Evolutionary conservation across 140 eudicot species (phyloP), one percentile per base, ranked within the genome.

Genomic region (Flaveria floridana): DNA sequence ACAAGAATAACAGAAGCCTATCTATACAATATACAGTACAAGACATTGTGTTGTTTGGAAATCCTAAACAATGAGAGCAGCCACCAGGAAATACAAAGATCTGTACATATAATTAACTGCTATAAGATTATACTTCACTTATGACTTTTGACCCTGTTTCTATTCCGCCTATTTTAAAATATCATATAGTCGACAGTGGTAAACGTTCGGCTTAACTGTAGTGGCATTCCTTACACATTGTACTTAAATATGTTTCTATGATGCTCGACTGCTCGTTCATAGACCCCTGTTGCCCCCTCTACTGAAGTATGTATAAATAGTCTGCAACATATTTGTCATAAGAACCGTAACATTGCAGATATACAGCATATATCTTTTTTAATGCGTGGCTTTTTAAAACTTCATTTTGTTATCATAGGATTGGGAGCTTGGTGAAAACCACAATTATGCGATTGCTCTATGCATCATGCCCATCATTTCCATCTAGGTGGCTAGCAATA

Each of bases 401-500:
- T 15, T 55, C 44, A 67, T 77, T 68, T 74, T 72, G 20, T 59
- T 62, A 53, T 65, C 70, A 65, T 69, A 94, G 99, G 86, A 94
- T 90, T 83, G 97, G 94, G 47, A 84, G 73, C 68, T 81, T 90
- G 87, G 97, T 93, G 68, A 86, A 96, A 70, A 79, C 84, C 25
- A 88, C 96, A 53, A 88, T 94, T 67, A 88, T 86, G 89, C 87
- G 99, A 65, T 62, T 94, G 84, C 85, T 94, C 13, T 85, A 90
- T 90, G 91, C 96, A 75, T 94, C 99, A 79, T 88, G 97, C 76
- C 96, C 99, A 13, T 85, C 83, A 63, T 78, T 85, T 69, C 99
- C 99, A 44, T 90, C 99, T 19, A 96, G 85, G 76, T 94, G 99
- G 99, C 77, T 94, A 81, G 85, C 88, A 50, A 87, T 90, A 83